A percentile compares a stretch with the other conserved stretches of the same genome.
Conservation (phyloP, 495 filamentous ascomycete species). For the Trichocladium uniseriatum region DNA sequence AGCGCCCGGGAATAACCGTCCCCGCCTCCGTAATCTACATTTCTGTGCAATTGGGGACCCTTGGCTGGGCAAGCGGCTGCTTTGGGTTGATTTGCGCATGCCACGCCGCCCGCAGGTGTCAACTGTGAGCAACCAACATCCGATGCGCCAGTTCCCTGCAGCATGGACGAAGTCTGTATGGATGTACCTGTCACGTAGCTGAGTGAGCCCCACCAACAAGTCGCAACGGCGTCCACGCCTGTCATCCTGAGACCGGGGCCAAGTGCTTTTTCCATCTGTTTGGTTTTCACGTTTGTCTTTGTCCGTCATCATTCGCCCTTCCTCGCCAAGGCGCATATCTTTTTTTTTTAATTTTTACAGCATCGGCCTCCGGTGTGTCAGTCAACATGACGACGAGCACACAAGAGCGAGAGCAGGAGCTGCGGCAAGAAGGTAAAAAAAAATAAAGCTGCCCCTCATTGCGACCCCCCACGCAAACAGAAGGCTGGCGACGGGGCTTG, state of each 20-base stretch:
- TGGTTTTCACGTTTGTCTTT: slow-evolving; percentile 5
- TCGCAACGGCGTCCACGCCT: slow-evolving; percentile 10
- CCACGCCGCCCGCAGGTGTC: slow-evolving; percentile 15
- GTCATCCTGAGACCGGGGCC: slow-evolving; percentile 2
- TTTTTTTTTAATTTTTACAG: background rate
- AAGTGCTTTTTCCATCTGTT: slow-evolving; percentile 8
- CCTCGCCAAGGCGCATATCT: slow-evolving; percentile 6
- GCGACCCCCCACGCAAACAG: slow-evolving; percentile 14
- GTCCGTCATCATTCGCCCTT: slow-evolving; percentile 4
- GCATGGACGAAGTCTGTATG: background rate
- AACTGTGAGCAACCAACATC: slow-evolving; percentile 13
- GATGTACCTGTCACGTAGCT: slow-evolving; percentile 18
- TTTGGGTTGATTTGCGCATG: background rate
- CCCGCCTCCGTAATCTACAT: background rate
- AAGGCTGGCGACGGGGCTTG: background rate
- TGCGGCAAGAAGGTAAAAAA: slow-evolving; percentile 12
- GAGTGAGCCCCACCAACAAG: slow-evolving; percentile 16
- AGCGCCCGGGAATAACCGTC: slow-evolving; percentile 11
- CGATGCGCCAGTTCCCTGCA: background rate
- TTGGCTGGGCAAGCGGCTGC: too few relatives aligned
- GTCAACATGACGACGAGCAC: slow-evolving; percentile 14
- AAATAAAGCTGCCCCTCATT: slow-evolving; percentile 16
- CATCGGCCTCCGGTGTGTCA: background rate
- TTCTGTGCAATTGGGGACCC: too few relatives aligned
- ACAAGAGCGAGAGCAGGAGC: slow-evolving; percentile 11